Base-by-base conservation (phyloP, 306 rosid genomes). In the Dalbergia oliveri region DNA sequence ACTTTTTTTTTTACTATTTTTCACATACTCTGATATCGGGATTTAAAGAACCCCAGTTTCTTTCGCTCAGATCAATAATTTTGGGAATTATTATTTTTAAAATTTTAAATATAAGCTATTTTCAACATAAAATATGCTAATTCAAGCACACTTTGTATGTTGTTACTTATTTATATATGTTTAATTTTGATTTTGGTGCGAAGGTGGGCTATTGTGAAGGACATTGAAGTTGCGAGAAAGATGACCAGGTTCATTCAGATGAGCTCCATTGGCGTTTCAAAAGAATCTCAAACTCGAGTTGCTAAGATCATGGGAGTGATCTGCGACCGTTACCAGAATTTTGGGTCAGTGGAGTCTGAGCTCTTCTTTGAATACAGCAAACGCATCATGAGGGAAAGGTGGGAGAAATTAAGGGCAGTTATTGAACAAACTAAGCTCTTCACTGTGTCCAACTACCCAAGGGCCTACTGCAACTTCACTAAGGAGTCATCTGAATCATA, bases 151-250 rank as follows among this genome's bases (percentile, higher is more conserved):
- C 9, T 43, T 43, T 43, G 9, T 43, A 43, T 43, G 41, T 0
- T 5, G 7, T 37, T 37, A 21, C 1, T 21, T 21, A 21, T 21
- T 21, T 0, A 21, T 0, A 11, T 50, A 11, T 50, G 37, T 3
- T 60, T 26, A 1, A 7, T 50, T 43, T 43, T 82, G 54, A 19
- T 63, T 77, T 67, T 75, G 59, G 0, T 47, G 75, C 50, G 66
- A 57, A 91, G 97, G 15, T 90, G 99, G 97, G 97, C 97, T 0
- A 49, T 94, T 19, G 94, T 93, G 44, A 94, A 90, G 83, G 97
- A 89, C 83, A 80, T 76, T 66, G 94, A 88, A 65, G 76, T 91
- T 39, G 97, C 97, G 0, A 83, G 58, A 41, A 93, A 87, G 87
- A 92, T 94, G 97, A 76, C 89, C 0, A 59, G 21, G 23, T 94